These are phyloP conservation scores for Osmanthus fragrans DNA, from an alignment of 257 asterid genomes.

Conservation along the genomic window DNA sequence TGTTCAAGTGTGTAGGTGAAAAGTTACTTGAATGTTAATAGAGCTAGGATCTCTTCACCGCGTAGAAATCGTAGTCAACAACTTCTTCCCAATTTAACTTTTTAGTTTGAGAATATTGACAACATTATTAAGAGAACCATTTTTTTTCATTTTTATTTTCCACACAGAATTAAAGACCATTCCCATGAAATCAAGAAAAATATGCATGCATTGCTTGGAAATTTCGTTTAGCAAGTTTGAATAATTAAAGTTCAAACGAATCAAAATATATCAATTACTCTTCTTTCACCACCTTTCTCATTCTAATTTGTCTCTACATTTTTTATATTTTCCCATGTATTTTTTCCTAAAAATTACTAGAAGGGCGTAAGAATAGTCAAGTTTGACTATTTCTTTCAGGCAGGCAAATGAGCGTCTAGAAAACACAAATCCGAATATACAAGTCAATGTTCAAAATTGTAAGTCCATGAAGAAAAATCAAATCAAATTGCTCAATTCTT, in stretches of 20 bases:
- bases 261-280: no score
- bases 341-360: not conserved
- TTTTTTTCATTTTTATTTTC: no score
- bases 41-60: no score
- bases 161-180: not conserved
- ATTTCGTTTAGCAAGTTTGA: not conserved
- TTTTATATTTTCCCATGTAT: not conserved
- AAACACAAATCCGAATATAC: constrained; percentile 30
- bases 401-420: constrained; percentile 25
- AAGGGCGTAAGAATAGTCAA: constrained; percentile 3
- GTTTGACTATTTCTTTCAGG: constrained; percentile 28
- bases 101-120: not conserved
- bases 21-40: no score
- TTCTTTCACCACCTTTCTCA: no score
- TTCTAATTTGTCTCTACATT: not conserved
- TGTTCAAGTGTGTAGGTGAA: no score
- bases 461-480: constrained; percentile 19
- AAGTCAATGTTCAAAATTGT: constrained; percentile 42
- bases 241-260: not conserved
- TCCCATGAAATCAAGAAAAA: no score
- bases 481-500: constrained; percentile 22
- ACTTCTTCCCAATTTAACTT: no score
- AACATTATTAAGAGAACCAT: not conserved
- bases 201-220: not conserved
- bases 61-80: no score